Evolutionary conservation across 2,329 filamentous ascomycete species (phyloP).

Genomic region (Fusarium torreyae): DNA sequence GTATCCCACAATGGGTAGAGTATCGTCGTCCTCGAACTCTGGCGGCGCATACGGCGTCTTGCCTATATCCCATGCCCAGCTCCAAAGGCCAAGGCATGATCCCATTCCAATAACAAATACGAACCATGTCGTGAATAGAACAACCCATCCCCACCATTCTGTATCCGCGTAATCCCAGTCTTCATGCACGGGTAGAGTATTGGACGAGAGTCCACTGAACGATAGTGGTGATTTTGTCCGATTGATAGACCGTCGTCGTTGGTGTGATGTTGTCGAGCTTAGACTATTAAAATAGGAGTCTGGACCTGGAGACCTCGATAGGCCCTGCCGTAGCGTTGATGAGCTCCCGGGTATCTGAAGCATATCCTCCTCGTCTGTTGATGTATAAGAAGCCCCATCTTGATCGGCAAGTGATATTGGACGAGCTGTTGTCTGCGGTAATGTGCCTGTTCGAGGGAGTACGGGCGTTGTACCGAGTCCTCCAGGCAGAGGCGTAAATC

Average conservation of each 20-base stretch:
- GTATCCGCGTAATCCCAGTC: slow-evolving; percentile 95
- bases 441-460: slow-evolving; percentile 26
- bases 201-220: slow-evolving; percentile 66
- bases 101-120: slow-evolving; percentile 98
- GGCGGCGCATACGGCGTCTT: slow-evolving; percentile 96
- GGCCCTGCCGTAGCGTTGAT: slow-evolving; percentile 59
- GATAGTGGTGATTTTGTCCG: slow-evolving; percentile 74
- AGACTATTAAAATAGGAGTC: slow-evolving; percentile 73
- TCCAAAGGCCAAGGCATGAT: slow-evolving; percentile 94
- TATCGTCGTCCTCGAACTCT: slow-evolving; percentile 94
- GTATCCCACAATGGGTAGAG: slow-evolving; percentile 95
- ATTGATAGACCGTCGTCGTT: slow-evolving; percentile 64
- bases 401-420: slow-evolving; percentile 33
- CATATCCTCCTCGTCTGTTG: slow-evolving; percentile 87
- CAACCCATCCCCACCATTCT: slow-evolving; percentile 98
- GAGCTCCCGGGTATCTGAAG: slow-evolving; percentile 73
- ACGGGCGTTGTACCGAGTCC: slow-evolving; percentile 30
- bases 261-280: slow-evolving; percentile 57
- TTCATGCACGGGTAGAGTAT: slow-evolving; percentile 64
- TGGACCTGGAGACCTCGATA: slow-evolving; percentile 69
- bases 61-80: slow-evolving; percentile 98
- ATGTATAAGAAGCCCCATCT: slow-evolving; percentile 58
- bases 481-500: slow-evolving; percentile 58
- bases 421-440: slow-evolving; percentile 33
- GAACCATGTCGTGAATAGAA: slow-evolving; percentile 91